These are phyloP conservation scores for Rhododendron ovatum DNA, from an alignment of 148 eudicot species.

Conservation along the genomic window DNA sequence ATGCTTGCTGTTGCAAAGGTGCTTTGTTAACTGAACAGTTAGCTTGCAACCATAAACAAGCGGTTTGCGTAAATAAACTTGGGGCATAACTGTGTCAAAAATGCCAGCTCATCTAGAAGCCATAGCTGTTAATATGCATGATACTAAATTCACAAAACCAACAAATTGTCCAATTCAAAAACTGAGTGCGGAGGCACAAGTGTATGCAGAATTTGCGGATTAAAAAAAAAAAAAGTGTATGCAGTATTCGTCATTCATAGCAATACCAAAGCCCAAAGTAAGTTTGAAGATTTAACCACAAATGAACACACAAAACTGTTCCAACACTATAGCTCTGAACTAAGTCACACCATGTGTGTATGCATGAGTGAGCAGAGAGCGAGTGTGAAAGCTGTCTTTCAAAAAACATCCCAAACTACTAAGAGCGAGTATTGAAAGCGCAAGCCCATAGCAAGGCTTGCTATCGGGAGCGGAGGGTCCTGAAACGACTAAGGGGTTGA, in stretches of 20 bases:
- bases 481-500: background rate
- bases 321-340: background rate
- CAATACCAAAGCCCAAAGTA: background rate
- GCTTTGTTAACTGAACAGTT: background rate
- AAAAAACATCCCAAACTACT: background rate
- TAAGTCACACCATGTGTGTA: background rate
- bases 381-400: background rate
- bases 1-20: background rate
- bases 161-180: background rate
- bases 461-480: background rate
- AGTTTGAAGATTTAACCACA: background rate
- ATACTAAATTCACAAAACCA: background rate
- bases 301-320: background rate
- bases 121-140: background rate
- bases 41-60: background rate
- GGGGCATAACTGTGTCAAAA: background rate
- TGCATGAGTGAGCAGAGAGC: too few relatives aligned
- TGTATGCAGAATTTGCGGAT: background rate
- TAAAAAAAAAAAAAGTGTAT: background rate
- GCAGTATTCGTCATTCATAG: background rate
- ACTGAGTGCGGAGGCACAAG: background rate
- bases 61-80: background rate
- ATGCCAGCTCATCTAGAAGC: background rate
- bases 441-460: too few relatives aligned
- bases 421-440: background rate